These are phyloP conservation scores for Sclerotinia minor DNA, from an alignment of 2,329 filamentous ascomycete species.

Conservation along the genomic window DNA sequence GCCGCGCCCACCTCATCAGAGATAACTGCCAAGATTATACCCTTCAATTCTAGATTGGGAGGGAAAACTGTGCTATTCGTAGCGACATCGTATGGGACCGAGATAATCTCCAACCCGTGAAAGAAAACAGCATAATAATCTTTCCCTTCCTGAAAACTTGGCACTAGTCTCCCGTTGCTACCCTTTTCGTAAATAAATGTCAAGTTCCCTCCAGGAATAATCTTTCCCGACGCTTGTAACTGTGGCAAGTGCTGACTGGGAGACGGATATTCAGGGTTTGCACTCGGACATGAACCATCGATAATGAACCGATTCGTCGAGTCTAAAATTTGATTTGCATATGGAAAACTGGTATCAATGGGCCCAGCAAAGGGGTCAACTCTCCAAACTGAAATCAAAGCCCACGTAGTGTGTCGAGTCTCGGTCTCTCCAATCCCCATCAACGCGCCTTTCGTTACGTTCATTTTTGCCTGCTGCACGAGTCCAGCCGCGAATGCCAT, in stretches of 20 bases:
- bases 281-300: constrained; percentile 42
- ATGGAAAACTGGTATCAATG: constrained; percentile 46
- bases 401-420: constrained; percentile 46
- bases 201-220: constrained; percentile 41
- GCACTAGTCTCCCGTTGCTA: constrained; percentile 32
- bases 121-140: constrained; percentile 47
- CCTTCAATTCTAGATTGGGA: constrained; percentile 43
- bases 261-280: constrained; percentile 44
- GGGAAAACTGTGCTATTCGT: constrained; percentile 43
- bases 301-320: constrained; percentile 42
- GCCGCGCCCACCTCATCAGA: constrained; percentile 44
- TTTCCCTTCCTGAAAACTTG: constrained; percentile 36
- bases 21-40: constrained; percentile 44
- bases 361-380: constrained; percentile 46
- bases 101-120: constrained; percentile 44
- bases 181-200: constrained; percentile 38
- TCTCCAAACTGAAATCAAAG: constrained; percentile 46
- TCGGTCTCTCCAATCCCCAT: constrained; percentile 45
- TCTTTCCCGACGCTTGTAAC: constrained; percentile 38
- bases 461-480: constrained; percentile 41
- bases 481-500: constrained; percentile 47
- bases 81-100: constrained; percentile 43
- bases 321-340: constrained; percentile 47
- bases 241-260: constrained; percentile 44
- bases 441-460: constrained; percentile 44